Percentiles rank a stretch among this genome's conserved stretches.
phyloP scores from a whole-genome alignment of 345 rosid genomes.

The Salix viminalis region DNA sequence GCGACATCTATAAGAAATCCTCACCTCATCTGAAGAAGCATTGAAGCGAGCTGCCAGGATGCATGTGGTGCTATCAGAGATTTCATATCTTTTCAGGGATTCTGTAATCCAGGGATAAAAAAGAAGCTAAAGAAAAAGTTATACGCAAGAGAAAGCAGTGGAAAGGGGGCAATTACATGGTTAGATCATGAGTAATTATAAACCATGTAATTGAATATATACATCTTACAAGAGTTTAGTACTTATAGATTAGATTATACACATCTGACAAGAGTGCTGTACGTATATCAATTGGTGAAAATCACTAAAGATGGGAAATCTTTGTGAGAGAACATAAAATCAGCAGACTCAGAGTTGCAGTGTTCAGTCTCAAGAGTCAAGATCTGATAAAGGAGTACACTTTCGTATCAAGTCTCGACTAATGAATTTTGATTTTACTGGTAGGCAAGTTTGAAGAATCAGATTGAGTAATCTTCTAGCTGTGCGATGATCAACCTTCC shows the following conservation, averaged over 20 bases:
- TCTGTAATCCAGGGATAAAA: slow-evolving; percentile 59
- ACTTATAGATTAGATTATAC: background rate
- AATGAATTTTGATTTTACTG: background rate
- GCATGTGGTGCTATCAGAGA: slow-evolving; percentile 61
- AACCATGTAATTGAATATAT: slow-evolving; percentile 19
- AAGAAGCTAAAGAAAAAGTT: background rate
- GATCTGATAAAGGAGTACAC: background rate
- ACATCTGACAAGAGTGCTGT: background rate
- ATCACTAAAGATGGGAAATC: background rate
- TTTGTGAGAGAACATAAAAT: background rate
- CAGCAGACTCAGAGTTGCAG: background rate
- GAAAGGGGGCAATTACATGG: slow-evolving; percentile 47
- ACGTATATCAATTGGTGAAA: background rate
- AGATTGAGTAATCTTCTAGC: background rate
- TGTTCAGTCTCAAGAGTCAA: background rate
- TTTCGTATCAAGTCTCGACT: background rate
- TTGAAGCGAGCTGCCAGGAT: slow-evolving; percentile 81
- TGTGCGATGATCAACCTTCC: background rate
- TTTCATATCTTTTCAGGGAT: slow-evolving; percentile 86
- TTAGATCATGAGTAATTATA: slow-evolving; percentile 87
- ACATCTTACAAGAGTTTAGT: too few species aligned
- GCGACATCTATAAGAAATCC: background rate
- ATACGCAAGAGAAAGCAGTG: slow-evolving; percentile 1
- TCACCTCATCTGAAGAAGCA: slow-evolving; percentile 64
- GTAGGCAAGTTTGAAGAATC: background rate